phyloP scores from a whole-genome alignment of 805 yeast genomes.

The Cyberlindnera euphorbiae region DNA sequence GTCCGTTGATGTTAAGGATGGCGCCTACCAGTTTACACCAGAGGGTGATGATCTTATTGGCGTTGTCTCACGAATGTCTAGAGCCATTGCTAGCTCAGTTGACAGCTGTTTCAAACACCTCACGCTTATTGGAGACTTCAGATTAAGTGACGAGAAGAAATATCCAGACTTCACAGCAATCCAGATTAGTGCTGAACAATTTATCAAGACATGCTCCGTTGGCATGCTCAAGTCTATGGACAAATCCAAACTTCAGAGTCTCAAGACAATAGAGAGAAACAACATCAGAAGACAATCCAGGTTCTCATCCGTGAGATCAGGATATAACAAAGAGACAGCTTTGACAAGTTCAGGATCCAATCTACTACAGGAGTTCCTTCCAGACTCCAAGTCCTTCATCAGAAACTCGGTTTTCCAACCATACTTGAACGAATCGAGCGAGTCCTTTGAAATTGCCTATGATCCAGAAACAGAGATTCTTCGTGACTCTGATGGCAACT shows the following conservation, averaged over 20 bases:
- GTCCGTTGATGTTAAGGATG: slow-evolving; percentile 16
- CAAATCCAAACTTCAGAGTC: slow-evolving; percentile 23
- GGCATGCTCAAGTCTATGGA: slow-evolving; percentile 47
- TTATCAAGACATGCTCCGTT: slow-evolving; percentile 55
- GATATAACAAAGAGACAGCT: slow-evolving; percentile 16
- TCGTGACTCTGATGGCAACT: slow-evolving; percentile 44
- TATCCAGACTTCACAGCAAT: slow-evolving; percentile 62
- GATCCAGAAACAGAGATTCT: slow-evolving; percentile 41
- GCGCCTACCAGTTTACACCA: slow-evolving; percentile 48
- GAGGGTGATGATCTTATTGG: slow-evolving; percentile 66
- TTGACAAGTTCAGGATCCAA: slow-evolving; percentile 29
- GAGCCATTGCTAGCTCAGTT: slow-evolving; percentile 45
- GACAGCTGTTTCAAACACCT: slow-evolving; percentile 47
- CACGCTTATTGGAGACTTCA: slow-evolving; percentile 61
- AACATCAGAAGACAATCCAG: slow-evolving; percentile 28
- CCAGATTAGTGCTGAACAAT: slow-evolving; percentile 53
- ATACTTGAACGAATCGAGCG: slow-evolving; percentile 27
- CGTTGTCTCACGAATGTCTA: slow-evolving; percentile 56
- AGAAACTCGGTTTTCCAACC: slow-evolving; percentile 35
- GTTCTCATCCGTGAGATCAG: slow-evolving; percentile 32
- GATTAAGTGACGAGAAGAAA: slow-evolving; percentile 50
- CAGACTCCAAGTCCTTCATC: slow-evolving; percentile 32
- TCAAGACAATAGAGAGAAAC: slow-evolving; percentile 19
- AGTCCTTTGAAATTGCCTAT: slow-evolving; percentile 11
- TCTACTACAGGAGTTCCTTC: slow-evolving; percentile 30